phyloP scores from a whole-genome alignment of 768 basidiomycete species.

The Erythrobasidium yunnanense region DNA sequence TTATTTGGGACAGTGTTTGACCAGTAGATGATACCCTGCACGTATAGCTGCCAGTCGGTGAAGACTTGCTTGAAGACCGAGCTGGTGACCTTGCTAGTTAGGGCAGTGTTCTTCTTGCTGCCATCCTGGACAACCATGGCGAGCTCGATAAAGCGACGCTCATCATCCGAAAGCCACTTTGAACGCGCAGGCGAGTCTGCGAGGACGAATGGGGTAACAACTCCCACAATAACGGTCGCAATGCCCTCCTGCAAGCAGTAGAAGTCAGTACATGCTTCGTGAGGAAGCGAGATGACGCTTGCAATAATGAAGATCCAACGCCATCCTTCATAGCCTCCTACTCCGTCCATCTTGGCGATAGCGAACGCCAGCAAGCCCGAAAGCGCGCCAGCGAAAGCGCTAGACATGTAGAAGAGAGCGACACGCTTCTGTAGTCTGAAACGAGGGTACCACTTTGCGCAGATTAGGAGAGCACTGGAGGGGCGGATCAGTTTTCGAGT shows the following conservation, averaged over 20 bases:
- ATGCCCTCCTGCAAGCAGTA: conserved; percentile 11
- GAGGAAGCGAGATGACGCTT: not conserved
- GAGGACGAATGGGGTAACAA: not conserved
- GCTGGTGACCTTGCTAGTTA: not conserved
- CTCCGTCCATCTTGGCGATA: not conserved
- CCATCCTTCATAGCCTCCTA: not conserved
- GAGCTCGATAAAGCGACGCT: not conserved
- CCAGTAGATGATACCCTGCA: not conserved
- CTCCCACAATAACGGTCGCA: not conserved
- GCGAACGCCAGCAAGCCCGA: not conserved
- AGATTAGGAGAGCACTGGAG: not conserved
- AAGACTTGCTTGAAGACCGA: not conserved
- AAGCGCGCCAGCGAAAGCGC: not conserved
- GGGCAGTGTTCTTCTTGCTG: not conserved
- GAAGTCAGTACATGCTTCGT: too few relatives aligned
- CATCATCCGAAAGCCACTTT: not conserved
- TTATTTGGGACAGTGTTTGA: not conserved
- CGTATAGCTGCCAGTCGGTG: conserved; percentile 1
- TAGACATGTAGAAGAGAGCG: not conserved
- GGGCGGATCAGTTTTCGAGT: not conserved
- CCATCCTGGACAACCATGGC: not conserved
- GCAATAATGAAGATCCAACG: conserved; percentile 11
- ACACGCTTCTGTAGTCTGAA: too few relatives aligned
- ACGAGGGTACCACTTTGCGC: not conserved
- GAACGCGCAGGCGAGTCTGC: not conserved